A percentile compares a stretch with the other conserved stretches of the same genome.
These are phyloP conservation scores for Verticillium dahliae DNA, from an alignment of 2,329 filamentous ascomycete species.

Conservation along the genomic window DNA sequence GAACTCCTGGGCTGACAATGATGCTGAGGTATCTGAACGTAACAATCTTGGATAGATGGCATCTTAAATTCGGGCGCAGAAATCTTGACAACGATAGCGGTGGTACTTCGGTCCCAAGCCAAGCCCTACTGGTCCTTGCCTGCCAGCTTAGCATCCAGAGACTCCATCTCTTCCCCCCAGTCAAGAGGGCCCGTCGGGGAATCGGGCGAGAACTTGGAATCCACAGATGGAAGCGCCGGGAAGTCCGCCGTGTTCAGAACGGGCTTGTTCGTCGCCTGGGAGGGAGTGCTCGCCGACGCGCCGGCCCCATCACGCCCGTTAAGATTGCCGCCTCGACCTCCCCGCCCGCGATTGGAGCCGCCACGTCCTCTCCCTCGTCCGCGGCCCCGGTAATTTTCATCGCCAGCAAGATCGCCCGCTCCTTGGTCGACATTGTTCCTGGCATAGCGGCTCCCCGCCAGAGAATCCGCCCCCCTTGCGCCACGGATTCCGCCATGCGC, in stretches of 20 bases:
- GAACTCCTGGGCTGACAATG: no score
- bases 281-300: constrained; percentile 9
- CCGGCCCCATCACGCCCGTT: constrained; percentile 24
- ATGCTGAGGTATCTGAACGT: no score
- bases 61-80: neutral
- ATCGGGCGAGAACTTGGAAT: constrained; percentile 19
- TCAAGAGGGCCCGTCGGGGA: constrained; percentile 34
- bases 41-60: no score
- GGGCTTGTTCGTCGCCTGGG: constrained; percentile 17
- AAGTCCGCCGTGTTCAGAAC: constrained; percentile 30
- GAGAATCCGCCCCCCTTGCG: constrained; percentile 23
- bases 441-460: constrained; percentile 36
- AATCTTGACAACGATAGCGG: neutral
- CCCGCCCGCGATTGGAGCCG: constrained; percentile 20
- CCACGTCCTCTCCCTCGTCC: constrained; percentile 24
- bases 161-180: constrained; percentile 56
- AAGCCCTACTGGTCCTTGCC: neutral
- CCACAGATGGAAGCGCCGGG: constrained; percentile 26
- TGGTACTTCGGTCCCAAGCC: neutral
- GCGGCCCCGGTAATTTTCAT: constrained; percentile 13
- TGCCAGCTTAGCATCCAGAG: constrained; percentile 27
- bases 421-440: constrained; percentile 20
- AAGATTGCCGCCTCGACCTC: constrained; percentile 21
- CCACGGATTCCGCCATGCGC: constrained; percentile 34
- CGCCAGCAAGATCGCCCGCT: constrained; percentile 2